phyloP scores from a whole-genome alignment of 2,329 filamentous ascomycete species.

The Rhytidhysteron rufulum region DNA sequence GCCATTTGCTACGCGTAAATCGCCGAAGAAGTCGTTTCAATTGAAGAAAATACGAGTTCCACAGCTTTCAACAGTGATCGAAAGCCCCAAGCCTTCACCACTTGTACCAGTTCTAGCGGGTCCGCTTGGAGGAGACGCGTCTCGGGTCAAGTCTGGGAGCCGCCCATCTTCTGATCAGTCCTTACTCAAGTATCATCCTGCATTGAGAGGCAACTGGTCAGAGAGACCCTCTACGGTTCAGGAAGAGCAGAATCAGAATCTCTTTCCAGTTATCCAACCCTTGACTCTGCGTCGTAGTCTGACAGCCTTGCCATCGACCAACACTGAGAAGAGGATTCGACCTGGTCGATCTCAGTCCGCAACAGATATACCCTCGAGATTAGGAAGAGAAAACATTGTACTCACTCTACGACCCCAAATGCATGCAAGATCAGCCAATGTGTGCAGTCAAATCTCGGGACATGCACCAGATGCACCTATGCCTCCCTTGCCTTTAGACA shows the following conservation, averaged over 20 bases:
- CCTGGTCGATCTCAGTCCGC: conserved; percentile 24
- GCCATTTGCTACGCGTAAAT: conserved; percentile 23
- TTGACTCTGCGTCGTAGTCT: conserved; percentile 11
- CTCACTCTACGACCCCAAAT: conserved; percentile 14
- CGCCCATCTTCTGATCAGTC: conserved; percentile 22
- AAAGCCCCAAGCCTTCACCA: conserved; percentile 34
- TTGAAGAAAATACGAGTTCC: conserved; percentile 24
- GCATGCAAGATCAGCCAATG: conserved; percentile 22
- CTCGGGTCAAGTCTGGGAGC: conserved; percentile 15
- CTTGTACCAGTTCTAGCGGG: conserved; percentile 18
- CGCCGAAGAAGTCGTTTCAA: conserved; percentile 22
- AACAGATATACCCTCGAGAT: conserved; percentile 14
- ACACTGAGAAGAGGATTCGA: conserved; percentile 10
- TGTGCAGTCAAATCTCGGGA: conserved; percentile 26
- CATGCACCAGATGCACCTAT: conserved; percentile 39
- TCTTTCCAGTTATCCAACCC: background rate
- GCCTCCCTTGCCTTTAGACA: conserved; percentile 39
- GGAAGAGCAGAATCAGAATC: background rate
- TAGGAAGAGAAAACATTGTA: conserved; percentile 3
- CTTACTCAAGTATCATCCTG: conserved; percentile 24
- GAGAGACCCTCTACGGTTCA: too few relatives aligned
- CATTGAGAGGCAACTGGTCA: conserved; percentile 16
- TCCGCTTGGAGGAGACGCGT: conserved; percentile 8
- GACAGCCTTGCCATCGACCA: conserved; percentile 7
- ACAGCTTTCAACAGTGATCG: conserved; percentile 35